Evolutionary conservation across 2,329 filamentous ascomycete species (phyloP), one percentile per base, ranked within the genome.

Genomic region (Cladorrhinum sp.): DNA sequence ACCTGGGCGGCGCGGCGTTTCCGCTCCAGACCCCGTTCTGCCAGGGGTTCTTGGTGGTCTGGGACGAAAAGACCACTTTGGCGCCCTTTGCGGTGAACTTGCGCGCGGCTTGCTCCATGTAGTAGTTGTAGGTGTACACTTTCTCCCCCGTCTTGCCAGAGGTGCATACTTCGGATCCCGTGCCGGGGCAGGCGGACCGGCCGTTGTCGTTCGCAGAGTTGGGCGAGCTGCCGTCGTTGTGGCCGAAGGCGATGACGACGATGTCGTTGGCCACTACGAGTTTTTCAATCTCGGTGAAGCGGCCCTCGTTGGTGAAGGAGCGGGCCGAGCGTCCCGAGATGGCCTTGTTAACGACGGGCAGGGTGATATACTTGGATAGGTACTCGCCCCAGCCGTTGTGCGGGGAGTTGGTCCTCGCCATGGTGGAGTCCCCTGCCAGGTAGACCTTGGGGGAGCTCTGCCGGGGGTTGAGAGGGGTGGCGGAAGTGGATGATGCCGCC

Each of bases 171-270:
- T 86, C 81, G 59, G 71, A 69, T 48, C 81, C 82, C 0, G 74
- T 74, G 20, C 83, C 83, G 0, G 71, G 73, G 65, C 86, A 89
- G 65, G 82, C 84, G 14, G 79, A 80, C 24, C 85, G 80, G 3
- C 84, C 84, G 67, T 88, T 88, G 73, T 89, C 86, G 12, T 71
- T 64, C 8, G 66, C 76, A 7, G 71, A 70, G 57, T 66, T 68
- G 2, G 84, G 77, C 1, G 79, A 79, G 5, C 86, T 85, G 49
- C 86, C 86, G 69, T 90, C 87, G 71, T 90, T 90, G 77, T 90
- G 87, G 0, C 87, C 87, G 69, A 90, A 89, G 68, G 88, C 86
- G 62, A 90, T 87, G 59, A 89, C 76, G 9, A 89, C 85, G 67
- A 83, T 85, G 74, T 89, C 86, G 61, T 82, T 84, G 2, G 77